phyloP scores from a whole-genome alignment of 2,329 filamentous ascomycete species.

The Ambrosiella beaveri region DNA sequence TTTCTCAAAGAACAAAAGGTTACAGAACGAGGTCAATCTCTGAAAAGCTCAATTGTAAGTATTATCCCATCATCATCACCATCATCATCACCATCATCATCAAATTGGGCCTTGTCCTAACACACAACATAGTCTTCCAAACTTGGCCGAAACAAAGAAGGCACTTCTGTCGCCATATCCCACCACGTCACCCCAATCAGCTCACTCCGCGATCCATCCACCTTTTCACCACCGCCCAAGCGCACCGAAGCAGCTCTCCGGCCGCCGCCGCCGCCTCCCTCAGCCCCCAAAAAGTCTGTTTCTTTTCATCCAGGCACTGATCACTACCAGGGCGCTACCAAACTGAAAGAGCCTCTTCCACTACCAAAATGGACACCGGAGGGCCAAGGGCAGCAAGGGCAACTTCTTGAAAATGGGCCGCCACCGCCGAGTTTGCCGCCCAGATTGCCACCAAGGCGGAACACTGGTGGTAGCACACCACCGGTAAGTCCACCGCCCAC shows the following conservation, averaged over 20 bases:
- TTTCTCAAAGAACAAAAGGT: slow-evolving; percentile 8
- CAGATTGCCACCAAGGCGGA: slow-evolving; percentile 35
- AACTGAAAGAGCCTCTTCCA: slow-evolving; percentile 24
- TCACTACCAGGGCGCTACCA: slow-evolving; percentile 1
- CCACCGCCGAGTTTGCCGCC: slow-evolving; percentile 54
- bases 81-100: background rate
- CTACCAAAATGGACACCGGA: slow-evolving; percentile 51
- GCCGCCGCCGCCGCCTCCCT: slow-evolving; percentile 17
- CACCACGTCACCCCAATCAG: slow-evolving; percentile 43
- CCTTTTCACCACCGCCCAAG: slow-evolving; percentile 69
- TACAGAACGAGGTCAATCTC: background rate
- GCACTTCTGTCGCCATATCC: slow-evolving; percentile 16
- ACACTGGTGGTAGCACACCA: slow-evolving; percentile 17
- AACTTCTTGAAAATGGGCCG: slow-evolving; percentile 12
- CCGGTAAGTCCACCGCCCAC: too few relatives aligned
- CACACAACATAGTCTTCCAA: slow-evolving; percentile 26
- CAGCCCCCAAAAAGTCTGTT: slow-evolving; percentile 7
- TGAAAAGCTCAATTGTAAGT: slow-evolving; percentile 19
- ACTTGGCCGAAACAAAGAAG: slow-evolving; percentile 24
- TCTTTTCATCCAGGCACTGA: slow-evolving; percentile 14
- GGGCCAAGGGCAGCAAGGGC: slow-evolving; percentile 12
- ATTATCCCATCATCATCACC: slow-evolving; percentile 17
- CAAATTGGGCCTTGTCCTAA: background rate
- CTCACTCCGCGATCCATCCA: slow-evolving; percentile 54
- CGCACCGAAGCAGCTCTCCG: slow-evolving; percentile 26